phyloP scores from a whole-genome alignment of 495 filamentous ascomycete species.

The Penicillium coffeae region DNA sequence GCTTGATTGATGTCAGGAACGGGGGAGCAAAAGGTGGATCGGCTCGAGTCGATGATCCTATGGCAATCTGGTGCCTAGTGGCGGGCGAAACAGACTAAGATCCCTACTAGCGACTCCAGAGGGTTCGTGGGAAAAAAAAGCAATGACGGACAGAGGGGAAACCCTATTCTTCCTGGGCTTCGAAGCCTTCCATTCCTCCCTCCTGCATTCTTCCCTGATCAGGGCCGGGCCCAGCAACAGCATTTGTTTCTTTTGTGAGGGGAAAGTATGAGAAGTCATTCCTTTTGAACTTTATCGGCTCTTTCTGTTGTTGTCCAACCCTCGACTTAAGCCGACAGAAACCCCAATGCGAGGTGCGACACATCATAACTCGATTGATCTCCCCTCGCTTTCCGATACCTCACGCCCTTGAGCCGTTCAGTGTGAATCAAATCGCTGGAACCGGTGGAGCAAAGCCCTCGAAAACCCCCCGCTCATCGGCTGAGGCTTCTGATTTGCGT shows the following conservation, averaged over 20 bases:
- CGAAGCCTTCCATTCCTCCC: constrained; percentile 1
- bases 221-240: background rate
- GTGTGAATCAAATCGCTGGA: constrained; percentile 6
- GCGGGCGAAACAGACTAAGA: background rate
- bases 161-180: background rate
- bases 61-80: constrained; percentile 3
- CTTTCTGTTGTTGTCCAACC: background rate
- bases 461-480: constrained; percentile 12
- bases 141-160: background rate
- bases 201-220: constrained; percentile 12
- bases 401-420: constrained; percentile 3
- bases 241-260: background rate
- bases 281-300: background rate
- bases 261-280: background rate
- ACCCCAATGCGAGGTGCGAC: constrained; percentile 21
- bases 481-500: constrained; percentile 15
- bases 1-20: constrained; percentile 16
- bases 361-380: constrained; percentile 27
- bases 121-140: constrained; percentile 1
- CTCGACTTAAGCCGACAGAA: background rate
- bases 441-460: constrained; percentile 12
- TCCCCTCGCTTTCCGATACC: constrained; percentile 16
- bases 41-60: background rate
- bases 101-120: no score
- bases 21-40: background rate